Conservation (phyloP, 177 flowering plant genomes). For the Vitis hybrid region DNA sequence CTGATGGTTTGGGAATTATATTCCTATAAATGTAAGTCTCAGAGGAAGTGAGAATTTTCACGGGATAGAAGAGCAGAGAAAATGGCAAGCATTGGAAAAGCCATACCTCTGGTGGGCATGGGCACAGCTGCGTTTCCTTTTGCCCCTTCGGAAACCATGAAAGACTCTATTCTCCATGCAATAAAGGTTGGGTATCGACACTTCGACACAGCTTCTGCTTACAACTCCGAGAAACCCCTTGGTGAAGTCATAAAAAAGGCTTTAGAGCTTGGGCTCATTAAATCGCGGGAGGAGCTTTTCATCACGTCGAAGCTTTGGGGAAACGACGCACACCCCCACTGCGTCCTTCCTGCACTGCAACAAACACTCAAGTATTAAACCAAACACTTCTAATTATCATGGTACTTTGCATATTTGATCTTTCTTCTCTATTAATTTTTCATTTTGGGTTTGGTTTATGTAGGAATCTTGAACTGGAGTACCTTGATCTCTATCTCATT, state of each 20-base stretch:
- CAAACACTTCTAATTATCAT: neutral
- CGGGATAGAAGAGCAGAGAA: neutral
- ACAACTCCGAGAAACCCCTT: slow-evolving; percentile 28
- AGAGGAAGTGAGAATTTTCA: too few relatives aligned
- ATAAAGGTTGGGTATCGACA: slow-evolving; percentile 43
- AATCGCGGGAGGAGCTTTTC: slow-evolving; percentile 43
- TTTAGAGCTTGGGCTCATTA: slow-evolving; percentile 33
- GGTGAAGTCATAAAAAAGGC: slow-evolving; percentile 48
- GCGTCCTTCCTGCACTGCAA: slow-evolving; percentile 40
- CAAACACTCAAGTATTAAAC: slow-evolving; percentile 19
- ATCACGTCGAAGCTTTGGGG: slow-evolving; percentile 52
- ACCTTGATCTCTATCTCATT: slow-evolving; percentile 30
- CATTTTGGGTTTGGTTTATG: neutral
- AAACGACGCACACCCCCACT: slow-evolving; percentile 31
- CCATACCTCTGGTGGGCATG: slow-evolving; percentile 14
- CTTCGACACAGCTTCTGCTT: slow-evolving; percentile 40
- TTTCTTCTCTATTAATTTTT: too few relatives aligned
- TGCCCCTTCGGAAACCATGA: neutral
- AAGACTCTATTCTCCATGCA: slow-evolving; percentile 25
- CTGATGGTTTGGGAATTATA: too few relatives aligned
- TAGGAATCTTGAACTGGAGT: slow-evolving; percentile 24
- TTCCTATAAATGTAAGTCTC: too few relatives aligned
- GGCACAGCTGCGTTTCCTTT: slow-evolving; percentile 28
- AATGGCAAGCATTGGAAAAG: neutral
- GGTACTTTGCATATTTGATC: too few relatives aligned